Evolutionary conservation across 495 filamentous ascomycete genomes (phyloP).

Genomic region (Aspergillus ostianus): DNA sequence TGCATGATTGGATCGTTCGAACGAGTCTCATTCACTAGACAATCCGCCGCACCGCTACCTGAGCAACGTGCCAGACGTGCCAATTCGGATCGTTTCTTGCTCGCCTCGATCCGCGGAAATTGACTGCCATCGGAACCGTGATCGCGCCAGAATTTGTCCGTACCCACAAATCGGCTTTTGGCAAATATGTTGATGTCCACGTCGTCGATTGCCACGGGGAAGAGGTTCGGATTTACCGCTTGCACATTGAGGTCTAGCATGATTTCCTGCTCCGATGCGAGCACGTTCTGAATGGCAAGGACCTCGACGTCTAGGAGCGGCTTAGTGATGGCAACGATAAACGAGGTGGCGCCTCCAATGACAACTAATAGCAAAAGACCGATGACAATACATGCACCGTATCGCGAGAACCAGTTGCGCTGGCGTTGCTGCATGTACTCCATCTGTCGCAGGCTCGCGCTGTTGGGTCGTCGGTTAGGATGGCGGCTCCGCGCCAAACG

Average conservation of each 20-base stretch:
- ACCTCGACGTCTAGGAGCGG: constrained; percentile 75
- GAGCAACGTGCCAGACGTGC: constrained; percentile 32
- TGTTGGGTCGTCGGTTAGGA: constrained; percentile 52
- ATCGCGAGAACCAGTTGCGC: constrained; percentile 64
- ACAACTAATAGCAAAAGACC: constrained; percentile 72
- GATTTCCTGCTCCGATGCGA: constrained; percentile 90
- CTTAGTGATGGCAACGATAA: constrained; percentile 88
- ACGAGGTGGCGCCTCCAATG: constrained; percentile 76
- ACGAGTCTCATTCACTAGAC: constrained; percentile 18
- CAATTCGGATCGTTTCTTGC: constrained; percentile 34
- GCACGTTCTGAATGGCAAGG: constrained; percentile 76
- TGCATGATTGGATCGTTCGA: constrained; percentile 7
- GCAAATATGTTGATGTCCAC: constrained; percentile 92
- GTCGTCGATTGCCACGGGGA: constrained; percentile 76
- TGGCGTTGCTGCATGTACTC: constrained; percentile 70
- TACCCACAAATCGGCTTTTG: constrained; percentile 80
- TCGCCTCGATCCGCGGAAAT: constrained; percentile 38
- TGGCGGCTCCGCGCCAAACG: constrained; percentile 62
- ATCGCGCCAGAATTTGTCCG: constrained; percentile 70
- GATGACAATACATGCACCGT: constrained; percentile 77
- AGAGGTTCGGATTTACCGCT: constrained; percentile 88
- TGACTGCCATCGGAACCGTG: constrained; percentile 37
- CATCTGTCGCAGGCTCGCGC: constrained; percentile 64
- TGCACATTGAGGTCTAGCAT: constrained; percentile 91
- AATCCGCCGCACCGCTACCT: constrained; percentile 23